These are phyloP conservation scores for Cercophora scortea DNA, from an alignment of 495 filamentous ascomycete genomes.

Conservation along the genomic window DNA sequence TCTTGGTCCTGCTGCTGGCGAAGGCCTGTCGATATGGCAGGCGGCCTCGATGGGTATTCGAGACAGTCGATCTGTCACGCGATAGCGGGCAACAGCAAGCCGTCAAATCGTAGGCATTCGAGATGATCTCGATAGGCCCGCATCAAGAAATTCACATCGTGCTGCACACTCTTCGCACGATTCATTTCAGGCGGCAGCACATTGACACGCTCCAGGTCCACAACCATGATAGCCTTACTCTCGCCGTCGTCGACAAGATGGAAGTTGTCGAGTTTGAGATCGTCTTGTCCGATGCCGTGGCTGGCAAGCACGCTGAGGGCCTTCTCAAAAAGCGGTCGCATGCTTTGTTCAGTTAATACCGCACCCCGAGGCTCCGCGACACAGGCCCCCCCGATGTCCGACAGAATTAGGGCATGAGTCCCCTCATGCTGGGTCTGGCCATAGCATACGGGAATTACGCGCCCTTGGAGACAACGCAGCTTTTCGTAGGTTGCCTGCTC, in stretches of 20 bases:
- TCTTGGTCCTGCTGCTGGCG: too few species aligned
- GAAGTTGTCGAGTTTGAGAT: not conserved
- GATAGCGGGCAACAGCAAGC: too few species aligned
- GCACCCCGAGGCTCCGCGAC: not conserved
- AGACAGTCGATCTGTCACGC: too few species aligned
- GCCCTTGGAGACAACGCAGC: not conserved
- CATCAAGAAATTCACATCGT: too few species aligned
- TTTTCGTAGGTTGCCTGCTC: not conserved
- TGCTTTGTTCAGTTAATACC: not conserved
- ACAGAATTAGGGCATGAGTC: not conserved
- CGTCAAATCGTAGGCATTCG: too few species aligned
- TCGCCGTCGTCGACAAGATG: not conserved
- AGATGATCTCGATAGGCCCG: too few species aligned
- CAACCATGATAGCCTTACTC: not conserved
- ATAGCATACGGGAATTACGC: not conserved
- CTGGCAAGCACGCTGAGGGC: not conserved
- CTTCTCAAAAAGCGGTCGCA: not conserved
- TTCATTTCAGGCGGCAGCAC: not conserved
- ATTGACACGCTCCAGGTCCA: not conserved
- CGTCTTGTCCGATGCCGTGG: not conserved
- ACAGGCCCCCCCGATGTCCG: not conserved
- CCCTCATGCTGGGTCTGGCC: not conserved
- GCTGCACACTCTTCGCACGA: not conserved
- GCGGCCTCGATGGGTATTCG: too few species aligned
- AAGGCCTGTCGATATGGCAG: too few species aligned